Base-by-base conservation (phyloP, 192 early-diverging fungal species). In the Umbelopsis isabellina region DNA sequence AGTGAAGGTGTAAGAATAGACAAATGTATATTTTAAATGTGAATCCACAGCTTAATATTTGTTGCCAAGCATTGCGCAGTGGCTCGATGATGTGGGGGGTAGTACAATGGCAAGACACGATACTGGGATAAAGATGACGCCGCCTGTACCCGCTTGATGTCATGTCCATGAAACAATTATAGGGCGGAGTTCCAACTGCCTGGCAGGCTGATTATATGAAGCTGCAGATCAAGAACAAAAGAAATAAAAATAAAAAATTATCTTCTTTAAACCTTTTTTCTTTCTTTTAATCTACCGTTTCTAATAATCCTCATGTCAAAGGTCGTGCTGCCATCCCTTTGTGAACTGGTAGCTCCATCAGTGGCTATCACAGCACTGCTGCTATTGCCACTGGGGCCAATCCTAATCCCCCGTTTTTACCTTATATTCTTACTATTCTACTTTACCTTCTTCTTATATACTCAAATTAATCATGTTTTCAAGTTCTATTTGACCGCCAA, bases 401-500 rank as follows among this genome's bases (percentile, higher is more conserved):
- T 83, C 12, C 69, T 85, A 51, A 67, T 83, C 37, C 84, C 84
- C 5, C 68, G 76, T 22, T 46, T 66, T 11, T 85, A 85, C 55
- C 61, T 85, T 5, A 44, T 73, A 30, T 76, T 85, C 35, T 55
- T 85, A 0, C 79, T 85, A 46, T 21, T 68, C 20, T 85, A 83
- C 61, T 85, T 84, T 53, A 68, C 74, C 15, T 61, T 75, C 2
- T 85, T 79, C 71, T 61, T 85, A 22, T 85, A 77, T 23, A 68
- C 76, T 45, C 79, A 78, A 48, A 48, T 79, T 45, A 84, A 83
- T 55, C 84, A 85, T 70, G 76, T 83, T 20, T 78, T 78, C 45
- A 85, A 85, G 51, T 85, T 83, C 25, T 83, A 70, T 44, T 27
- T 72, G 23, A 85, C 78, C 11, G 81, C 80, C 5, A 50, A 73